Base-by-base conservation (phyloP, 176 grass and related monocot genomes). In the Zea mays region DNA sequence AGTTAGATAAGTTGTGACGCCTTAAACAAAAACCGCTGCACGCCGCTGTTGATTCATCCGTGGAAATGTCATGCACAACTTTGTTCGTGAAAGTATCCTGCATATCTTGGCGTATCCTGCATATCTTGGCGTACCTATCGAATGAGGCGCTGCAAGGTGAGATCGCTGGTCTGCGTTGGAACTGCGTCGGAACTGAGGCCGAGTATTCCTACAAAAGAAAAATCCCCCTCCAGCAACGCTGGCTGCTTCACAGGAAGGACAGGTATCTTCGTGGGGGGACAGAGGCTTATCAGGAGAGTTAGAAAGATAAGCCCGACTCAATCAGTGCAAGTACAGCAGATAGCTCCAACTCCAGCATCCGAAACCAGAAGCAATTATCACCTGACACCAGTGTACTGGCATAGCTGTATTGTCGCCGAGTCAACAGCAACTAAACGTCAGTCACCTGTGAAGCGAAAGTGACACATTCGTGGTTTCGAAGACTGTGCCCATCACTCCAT, bases 261-360 rank as follows among this genome's bases (percentile, higher is more conserved):
- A 47, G 16, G 7, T 5, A 46, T 20, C 40, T 56, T 46, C 10
- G 27, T 56, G 56, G 50, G n/a, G 20, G 20, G n/a, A 6, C 73
- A 63, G 6, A 49, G 19, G 56, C 57, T 65, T 72, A 45, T 65
- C 67, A 46, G 74, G 44, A n/a, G 60, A 5, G 72, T 59, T 50
- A 39, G n/a, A 47, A 36, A 52, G 34, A 36, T 64, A 3, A 21
- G 54, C 51, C 33, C 9, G 66, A 10, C 10, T 45, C 67, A 9
- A 55, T 78, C 58, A 55, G 20, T 20, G 6, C 9, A 55, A 15
- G 65, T 8, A 17, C 50, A 47, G 12, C 21, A 63, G 44, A 21
- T 10, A 2, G 56, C 17, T 81, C 79, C 52, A 4, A 59, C 67
- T 11, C 6, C 67, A 50, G 54, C 12, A 35, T 47, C 52, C 50